Evolutionary conservation across 2,329 filamentous ascomycete genomes (phyloP), one percentile per base, ranked within the genome.

Genomic region (Ascochyta koolunga): DNA sequence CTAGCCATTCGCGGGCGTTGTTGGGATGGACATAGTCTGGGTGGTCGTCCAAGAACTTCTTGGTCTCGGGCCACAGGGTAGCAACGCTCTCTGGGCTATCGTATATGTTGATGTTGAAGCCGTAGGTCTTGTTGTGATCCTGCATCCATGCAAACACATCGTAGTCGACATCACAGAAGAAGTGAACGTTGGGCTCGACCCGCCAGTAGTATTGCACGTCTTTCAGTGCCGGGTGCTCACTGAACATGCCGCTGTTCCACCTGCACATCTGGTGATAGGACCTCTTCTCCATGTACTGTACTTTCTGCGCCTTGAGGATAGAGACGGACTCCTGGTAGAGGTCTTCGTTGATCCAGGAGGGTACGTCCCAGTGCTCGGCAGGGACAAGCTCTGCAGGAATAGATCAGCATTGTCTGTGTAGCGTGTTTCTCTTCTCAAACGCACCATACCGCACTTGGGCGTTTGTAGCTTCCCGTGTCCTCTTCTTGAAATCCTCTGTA

Each of bases 241-340:
- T 97, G 82, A 99, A 99, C 76, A 98, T 83, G 70, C 95, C 95
- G 70, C 90, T 96, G 79, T 99, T 99, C 95, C 95, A 99, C 51
- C 95, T 88, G 74, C 95, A 99, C 95, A 99, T 99, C 73, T 98
- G 90, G 77, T 98, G 93, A 78, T 99, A 99, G 42, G 92, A 96
- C 48, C 90, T 78, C 82, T 90, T 90, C 65, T 87, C 83, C 68
- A 90, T 91, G 75, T 99, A 99, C 73, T 98, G 93, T 37, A 99
- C 91, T 9, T 89, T 84, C 68, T 93, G 85, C 71, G 95, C 89
- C 69, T 90, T 82, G 50, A 99, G 84, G 8, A 96, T 85, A 70
- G 90, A 85, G 56, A 91, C 87, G 22, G 92, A 96, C 74, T 96
- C 92, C 33, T 86, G 76, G 78, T 91, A 96, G 25, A 98, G 80